Percentiles rank a stretch among this genome's conserved stretches.
phyloP scores from a whole-genome alignment of 1,139 yeast genomes.

The Hyphopichia burtonii region DNA sequence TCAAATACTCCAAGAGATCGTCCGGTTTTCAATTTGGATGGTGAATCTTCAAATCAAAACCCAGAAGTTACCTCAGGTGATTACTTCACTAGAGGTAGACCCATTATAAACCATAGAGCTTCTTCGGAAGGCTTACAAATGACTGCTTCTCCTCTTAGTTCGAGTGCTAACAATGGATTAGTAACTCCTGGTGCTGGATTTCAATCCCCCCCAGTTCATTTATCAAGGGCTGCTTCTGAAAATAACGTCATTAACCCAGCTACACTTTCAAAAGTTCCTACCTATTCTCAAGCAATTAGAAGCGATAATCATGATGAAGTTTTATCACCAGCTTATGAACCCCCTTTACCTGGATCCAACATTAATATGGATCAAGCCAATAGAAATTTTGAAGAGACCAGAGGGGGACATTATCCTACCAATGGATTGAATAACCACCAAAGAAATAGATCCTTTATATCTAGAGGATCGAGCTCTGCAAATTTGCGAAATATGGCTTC shows the following conservation, averaged over 20 bases:
- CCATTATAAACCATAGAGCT: slow-evolving; percentile 5
- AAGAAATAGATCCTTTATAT: slow-evolving; percentile 10
- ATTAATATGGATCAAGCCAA: slow-evolving; percentile 30
- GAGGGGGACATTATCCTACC: slow-evolving; percentile 1
- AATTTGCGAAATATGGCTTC: slow-evolving; percentile 15
- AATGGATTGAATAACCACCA: slow-evolving; percentile 6
- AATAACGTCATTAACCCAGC: slow-evolving; percentile 14
- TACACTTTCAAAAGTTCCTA: slow-evolving; percentile 67
- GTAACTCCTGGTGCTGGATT: slow-evolving; percentile 24
- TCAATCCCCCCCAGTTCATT: slow-evolving; percentile 52
- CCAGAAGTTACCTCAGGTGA: slow-evolving; percentile 15
- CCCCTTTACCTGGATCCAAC: slow-evolving; percentile 49
- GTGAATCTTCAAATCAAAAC: slow-evolving; percentile 17
- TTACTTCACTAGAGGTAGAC: slow-evolving; percentile 18
- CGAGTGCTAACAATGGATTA: slow-evolving; percentile 3
- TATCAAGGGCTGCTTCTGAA: slow-evolving; percentile 60
- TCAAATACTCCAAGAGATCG: slow-evolving; percentile 16
- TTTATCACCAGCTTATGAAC: slow-evolving; percentile 63
- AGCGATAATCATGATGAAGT: slow-evolving; percentile 46
- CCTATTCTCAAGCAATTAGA: slow-evolving; percentile 74
- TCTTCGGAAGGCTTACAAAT: slow-evolving; percentile 5
- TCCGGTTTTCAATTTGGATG: slow-evolving; percentile 47
- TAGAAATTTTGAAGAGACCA: slow-evolving; percentile 18
- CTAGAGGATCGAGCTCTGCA: slow-evolving; percentile 21
- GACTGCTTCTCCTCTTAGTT: background rate